Conservation (phyloP, 805 yeast genomes). For the Starmerella geochares region DNA sequence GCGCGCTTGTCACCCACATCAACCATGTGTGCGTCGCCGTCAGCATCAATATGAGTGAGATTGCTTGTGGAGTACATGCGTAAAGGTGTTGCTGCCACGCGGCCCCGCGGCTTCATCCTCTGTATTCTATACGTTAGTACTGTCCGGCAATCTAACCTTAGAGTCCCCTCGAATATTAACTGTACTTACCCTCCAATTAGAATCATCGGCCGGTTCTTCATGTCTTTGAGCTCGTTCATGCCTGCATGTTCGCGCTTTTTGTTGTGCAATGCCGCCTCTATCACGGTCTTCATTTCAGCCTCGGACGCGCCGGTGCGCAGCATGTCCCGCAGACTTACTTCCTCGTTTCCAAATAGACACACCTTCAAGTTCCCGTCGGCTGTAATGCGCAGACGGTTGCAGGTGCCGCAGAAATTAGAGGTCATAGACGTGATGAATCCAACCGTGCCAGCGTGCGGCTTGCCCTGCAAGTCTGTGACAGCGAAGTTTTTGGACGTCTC, state of each 20-base stretch:
- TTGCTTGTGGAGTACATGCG: background rate
- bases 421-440: slow-evolving; percentile 53
- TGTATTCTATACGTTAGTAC: background rate
- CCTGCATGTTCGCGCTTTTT: slow-evolving; percentile 47
- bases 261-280: slow-evolving; percentile 39
- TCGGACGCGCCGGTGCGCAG: slow-evolving; percentile 35
- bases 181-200: slow-evolving; percentile 42
- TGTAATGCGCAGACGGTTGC: slow-evolving; percentile 44
- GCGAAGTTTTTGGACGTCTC: slow-evolving; percentile 43
- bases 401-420: slow-evolving; percentile 42
- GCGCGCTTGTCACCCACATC: slow-evolving; percentile 36
- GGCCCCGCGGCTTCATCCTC: background rate
- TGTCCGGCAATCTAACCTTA: background rate
- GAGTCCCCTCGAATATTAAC: background rate
- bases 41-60: slow-evolving; percentile 35
- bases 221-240: slow-evolving; percentile 37
- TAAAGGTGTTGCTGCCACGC: too few relatives aligned
- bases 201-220: slow-evolving; percentile 48
- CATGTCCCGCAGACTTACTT: slow-evolving; percentile 40
- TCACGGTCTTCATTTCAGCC: slow-evolving; percentile 33
- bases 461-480: slow-evolving; percentile 31
- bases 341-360: slow-evolving; percentile 45
- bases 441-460: slow-evolving; percentile 34
- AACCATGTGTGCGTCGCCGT: slow-evolving; percentile 43
- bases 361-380: slow-evolving; percentile 48